Percentiles rank a stretch among this genome's conserved stretches.
Evolutionary conservation across 225 moss, liverwort and hornwort genomes (phyloP).

Genomic region (Polytrichum formosum): DNA sequence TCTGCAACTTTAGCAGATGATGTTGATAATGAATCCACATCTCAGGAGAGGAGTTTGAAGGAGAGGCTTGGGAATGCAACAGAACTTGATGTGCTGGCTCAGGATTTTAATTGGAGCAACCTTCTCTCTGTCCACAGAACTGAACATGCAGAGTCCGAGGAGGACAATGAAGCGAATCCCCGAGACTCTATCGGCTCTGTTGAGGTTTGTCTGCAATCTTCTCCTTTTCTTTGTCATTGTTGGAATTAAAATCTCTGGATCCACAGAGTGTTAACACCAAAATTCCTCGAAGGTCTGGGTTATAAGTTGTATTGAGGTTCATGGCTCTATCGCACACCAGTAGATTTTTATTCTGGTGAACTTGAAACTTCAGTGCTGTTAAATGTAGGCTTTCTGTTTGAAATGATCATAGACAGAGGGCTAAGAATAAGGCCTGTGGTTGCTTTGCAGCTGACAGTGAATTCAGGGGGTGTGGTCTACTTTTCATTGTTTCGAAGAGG

Average conservation of each 20-base stretch:
- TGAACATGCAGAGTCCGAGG: constrained; percentile 66
- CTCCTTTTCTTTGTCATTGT: too few relatives aligned
- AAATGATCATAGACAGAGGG: background rate
- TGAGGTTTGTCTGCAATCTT: constrained; percentile 41
- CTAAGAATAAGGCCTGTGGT: constrained; percentile 7
- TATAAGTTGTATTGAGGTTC: too few relatives aligned
- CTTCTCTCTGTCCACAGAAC: constrained; percentile 77
- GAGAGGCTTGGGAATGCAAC: constrained; percentile 69
- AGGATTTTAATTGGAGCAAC: constrained; percentile 56
- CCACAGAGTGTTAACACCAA: too few relatives aligned
- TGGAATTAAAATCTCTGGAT: too few relatives aligned
- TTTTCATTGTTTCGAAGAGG: constrained; percentile 63
- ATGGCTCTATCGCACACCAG: too few relatives aligned
- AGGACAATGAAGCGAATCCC: constrained; percentile 35
- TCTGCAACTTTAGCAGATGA: background rate
- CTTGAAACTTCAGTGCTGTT: too few relatives aligned
- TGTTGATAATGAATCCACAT: constrained; percentile 18
- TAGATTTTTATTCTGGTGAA: too few relatives aligned
- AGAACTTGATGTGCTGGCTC: constrained; percentile 69
- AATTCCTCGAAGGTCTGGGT: too few relatives aligned
- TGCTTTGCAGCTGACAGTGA: constrained; percentile 72
- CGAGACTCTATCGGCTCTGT: constrained; percentile 58
- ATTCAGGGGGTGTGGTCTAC: constrained; percentile 94
- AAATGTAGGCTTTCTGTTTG: too few relatives aligned
- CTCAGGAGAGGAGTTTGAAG: constrained; percentile 55